Evolutionary conservation across 768 basidiomycete species (phyloP).

Genomic region (Phanerochaete sordida): DNA sequence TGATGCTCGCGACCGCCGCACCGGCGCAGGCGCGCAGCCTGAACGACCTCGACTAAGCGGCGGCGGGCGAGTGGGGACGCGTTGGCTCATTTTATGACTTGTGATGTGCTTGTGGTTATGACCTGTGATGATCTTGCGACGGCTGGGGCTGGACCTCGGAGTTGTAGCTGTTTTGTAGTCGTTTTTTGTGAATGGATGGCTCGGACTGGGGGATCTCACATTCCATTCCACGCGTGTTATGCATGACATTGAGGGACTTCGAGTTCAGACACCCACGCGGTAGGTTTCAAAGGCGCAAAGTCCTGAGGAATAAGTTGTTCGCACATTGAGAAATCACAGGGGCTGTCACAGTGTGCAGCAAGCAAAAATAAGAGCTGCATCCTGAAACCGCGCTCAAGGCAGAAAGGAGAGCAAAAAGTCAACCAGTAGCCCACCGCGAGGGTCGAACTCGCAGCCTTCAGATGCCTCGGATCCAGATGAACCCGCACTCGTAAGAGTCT

Average conservation of each 20-base stretch:
- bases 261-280: too few species aligned
- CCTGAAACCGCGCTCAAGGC: too few species aligned
- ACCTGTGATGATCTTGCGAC: neutral
- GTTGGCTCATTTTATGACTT: neutral
- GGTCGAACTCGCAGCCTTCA: slow-evolving; percentile 65
- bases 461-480: slow-evolving; percentile 25
- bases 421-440: slow-evolving; percentile 53
- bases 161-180: neutral
- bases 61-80: neutral
- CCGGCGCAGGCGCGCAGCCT: neutral
- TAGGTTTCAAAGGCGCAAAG: too few species aligned
- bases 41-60: slow-evolving; percentile 6
- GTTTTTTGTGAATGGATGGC: slow-evolving; percentile 5
- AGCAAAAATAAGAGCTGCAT: too few species aligned
- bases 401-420: neutral
- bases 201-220: slow-evolving; percentile 4
- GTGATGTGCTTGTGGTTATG: neutral
- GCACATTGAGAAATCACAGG: too few species aligned
- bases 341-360: too few species aligned
- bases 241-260: too few species aligned
- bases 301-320: too few species aligned
- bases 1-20: too few species aligned
- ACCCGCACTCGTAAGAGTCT: slow-evolving; percentile 46
- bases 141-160: neutral
- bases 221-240: too few species aligned